These are phyloP conservation scores for Nephelium lappaceum DNA, from an alignment of 345 rosid species.

Conservation along the genomic window DNA sequence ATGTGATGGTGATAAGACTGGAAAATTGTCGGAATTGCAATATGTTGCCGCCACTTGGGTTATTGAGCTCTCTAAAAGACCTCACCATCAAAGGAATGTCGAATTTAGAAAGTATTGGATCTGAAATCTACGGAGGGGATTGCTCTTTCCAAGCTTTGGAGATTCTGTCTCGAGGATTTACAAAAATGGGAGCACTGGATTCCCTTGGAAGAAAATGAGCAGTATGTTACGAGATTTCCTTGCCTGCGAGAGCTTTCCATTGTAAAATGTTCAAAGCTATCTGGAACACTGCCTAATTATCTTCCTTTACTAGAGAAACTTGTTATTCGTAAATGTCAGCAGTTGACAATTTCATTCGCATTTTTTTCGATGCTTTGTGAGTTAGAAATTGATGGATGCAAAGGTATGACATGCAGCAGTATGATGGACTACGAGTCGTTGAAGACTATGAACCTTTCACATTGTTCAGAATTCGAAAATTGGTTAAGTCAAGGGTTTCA, in stretches of 20 bases:
- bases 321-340: not conserved
- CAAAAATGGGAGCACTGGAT: not conserved
- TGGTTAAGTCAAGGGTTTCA: not conserved
- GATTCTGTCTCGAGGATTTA: not conserved
- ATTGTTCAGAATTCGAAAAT: not conserved
- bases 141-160: conserved; percentile 4
- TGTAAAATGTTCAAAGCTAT: not conserved
- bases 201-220: not conserved
- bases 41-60: not conserved
- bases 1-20: not conserved
- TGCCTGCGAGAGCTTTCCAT: not conserved
- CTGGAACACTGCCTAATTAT: not conserved
- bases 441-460: not conserved
- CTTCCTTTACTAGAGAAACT: conserved; percentile 10
- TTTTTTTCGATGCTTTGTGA: not conserved
- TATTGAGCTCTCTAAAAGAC: not conserved
- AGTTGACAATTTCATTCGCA: not conserved
- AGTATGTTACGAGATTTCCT: not conserved
- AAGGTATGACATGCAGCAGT: not conserved
- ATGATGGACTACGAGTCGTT: not conserved
- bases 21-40: not conserved
- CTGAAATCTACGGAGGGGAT: not conserved
- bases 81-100: not conserved
- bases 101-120: not conserved
- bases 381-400: conserved; percentile 3